Conservation (phyloP, 108 stramenopile species). For the Tribonema minus region DNA sequence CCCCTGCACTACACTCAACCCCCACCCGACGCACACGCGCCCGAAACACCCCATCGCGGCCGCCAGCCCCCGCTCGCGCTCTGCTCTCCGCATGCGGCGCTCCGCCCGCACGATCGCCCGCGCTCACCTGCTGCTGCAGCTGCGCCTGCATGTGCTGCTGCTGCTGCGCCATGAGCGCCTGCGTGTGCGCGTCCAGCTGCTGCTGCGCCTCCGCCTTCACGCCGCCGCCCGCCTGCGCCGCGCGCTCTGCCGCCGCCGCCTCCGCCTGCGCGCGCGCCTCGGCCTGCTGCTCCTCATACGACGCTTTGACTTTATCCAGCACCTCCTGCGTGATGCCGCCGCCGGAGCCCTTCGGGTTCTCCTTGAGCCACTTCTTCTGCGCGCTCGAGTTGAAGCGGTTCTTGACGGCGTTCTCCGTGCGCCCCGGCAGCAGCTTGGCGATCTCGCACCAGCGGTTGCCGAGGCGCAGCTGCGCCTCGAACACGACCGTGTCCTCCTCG, state of each 20-base stretch:
- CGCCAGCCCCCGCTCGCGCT: no score
- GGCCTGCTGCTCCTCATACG: background rate
- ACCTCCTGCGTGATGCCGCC: conserved; percentile 7
- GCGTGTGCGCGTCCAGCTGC: background rate
- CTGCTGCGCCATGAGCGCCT: background rate
- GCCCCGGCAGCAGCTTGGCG: conserved; percentile 47
- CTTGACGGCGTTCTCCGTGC: conserved; percentile 28
- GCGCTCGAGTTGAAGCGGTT: conserved; percentile 62
- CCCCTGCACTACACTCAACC: no score
- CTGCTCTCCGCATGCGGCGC: no score
- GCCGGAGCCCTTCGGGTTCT: conserved; percentile 3
- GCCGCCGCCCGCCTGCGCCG: background rate
- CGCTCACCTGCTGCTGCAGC: background rate
- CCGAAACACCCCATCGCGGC: no score
- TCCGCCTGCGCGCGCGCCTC: background rate
- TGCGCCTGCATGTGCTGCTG: background rate
- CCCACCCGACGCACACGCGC: no score
- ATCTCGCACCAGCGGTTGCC: conserved; percentile 68
- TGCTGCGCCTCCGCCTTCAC: background rate
- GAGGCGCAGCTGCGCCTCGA: conserved; percentile 64
- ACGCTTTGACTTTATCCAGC: background rate
- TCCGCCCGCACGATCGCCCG: no score
- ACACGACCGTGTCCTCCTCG: conserved; percentile 83
- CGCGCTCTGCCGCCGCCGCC: background rate
- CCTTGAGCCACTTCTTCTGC: conserved; percentile 52